Evolutionary conservation across 179 eudicot genomes (phyloP), one percentile per base, ranked within the genome.

Genomic region (Pouteria campechiana): DNA sequence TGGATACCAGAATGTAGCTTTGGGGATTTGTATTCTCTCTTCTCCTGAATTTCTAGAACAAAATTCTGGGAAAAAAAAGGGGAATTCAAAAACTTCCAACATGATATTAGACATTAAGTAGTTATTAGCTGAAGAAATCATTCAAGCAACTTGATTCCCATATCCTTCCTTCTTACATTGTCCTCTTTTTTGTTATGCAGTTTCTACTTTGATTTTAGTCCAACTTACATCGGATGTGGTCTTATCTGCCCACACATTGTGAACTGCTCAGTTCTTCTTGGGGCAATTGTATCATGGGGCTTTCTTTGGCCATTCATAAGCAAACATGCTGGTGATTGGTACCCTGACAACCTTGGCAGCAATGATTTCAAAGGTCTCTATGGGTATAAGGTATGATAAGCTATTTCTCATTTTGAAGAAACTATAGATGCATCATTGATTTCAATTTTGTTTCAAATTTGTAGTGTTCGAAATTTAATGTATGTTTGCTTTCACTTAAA

Each of bases 151-250:
- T 4, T 2, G 14, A 33, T 12, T 17, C 3, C 30, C 6, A 7
- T 23, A 25, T 32, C 21, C 42, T 24, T 17, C 29, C 15, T 18
- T 35, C 31, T 10, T 4, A 6, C 36, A 36, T 44, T 9, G 12
- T 4, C 4, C 14, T 34, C n/a, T n/a, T n/a, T n/a, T n/a, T n/a
- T n/a, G n/a, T 17, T 11, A 5, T 77, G 67, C 92, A 92, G 99
- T 67, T 92, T 92, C 56, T 92, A 74, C 67, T 86, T 92, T 57
- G 99, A 92, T 74, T 92, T 92, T 52, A 87, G 96, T 61, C 84
- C 99, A 33, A 92, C 96, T 32, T 92, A 92, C 69, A 87, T 92
- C 58, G 99, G 99, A 27, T 82, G 94, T 55, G 99, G 99, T 41
- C 94, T 92, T 57, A 92, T 92, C 39, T 92, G 99, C 48, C 90